Conservation (phyloP, 495 filamentous ascomycete genomes). For the Cryomyces minteri region DNA sequence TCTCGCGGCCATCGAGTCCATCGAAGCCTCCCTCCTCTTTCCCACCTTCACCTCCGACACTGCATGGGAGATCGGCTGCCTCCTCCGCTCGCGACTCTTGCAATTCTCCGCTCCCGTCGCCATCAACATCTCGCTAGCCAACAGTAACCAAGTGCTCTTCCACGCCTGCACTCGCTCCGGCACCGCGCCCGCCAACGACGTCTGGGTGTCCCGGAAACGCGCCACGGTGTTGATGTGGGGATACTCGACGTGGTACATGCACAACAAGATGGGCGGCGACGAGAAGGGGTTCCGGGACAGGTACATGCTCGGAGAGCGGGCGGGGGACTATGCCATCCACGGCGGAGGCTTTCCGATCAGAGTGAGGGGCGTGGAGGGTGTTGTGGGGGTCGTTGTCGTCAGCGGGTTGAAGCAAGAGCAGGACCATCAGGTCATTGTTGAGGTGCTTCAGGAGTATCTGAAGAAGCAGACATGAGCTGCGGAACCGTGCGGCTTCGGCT, state of each 20-base stretch:
- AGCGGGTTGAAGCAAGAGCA: slow-evolving; percentile 60
- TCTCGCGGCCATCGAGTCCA: slow-evolving; percentile 27
- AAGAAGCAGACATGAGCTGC: background rate
- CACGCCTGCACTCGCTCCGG: slow-evolving; percentile 38
- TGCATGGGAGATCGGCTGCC: slow-evolving; percentile 46
- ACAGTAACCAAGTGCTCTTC: slow-evolving; percentile 40
- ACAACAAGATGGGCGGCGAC: slow-evolving; percentile 35
- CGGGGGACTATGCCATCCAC: slow-evolving; percentile 52
- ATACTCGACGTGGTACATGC: slow-evolving; percentile 45
- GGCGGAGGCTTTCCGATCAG: slow-evolving; percentile 55
- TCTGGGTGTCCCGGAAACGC: slow-evolving; percentile 33
- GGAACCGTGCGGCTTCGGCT: background rate
- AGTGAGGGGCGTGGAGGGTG: slow-evolving; percentile 48
- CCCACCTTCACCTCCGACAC: slow-evolving; percentile 42
- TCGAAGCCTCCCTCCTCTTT: slow-evolving; percentile 37
- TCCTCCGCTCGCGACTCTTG: slow-evolving; percentile 42
- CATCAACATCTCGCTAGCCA: slow-evolving; percentile 45
- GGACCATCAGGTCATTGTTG: slow-evolving; percentile 56
- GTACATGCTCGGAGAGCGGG: slow-evolving; percentile 32
- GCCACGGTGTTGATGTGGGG: slow-evolving; percentile 57
- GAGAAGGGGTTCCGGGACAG: slow-evolving; percentile 39
- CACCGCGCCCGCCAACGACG: slow-evolving; percentile 32
- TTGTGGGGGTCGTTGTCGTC: slow-evolving; percentile 57
- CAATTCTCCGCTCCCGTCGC: slow-evolving; percentile 35
- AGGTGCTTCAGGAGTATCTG: slow-evolving; percentile 33